Evolutionary conservation across 1,284 basidiomycete species (phyloP), one percentile per base, ranked within the genome.

Genomic region (Prillingera fragicola): DNA sequence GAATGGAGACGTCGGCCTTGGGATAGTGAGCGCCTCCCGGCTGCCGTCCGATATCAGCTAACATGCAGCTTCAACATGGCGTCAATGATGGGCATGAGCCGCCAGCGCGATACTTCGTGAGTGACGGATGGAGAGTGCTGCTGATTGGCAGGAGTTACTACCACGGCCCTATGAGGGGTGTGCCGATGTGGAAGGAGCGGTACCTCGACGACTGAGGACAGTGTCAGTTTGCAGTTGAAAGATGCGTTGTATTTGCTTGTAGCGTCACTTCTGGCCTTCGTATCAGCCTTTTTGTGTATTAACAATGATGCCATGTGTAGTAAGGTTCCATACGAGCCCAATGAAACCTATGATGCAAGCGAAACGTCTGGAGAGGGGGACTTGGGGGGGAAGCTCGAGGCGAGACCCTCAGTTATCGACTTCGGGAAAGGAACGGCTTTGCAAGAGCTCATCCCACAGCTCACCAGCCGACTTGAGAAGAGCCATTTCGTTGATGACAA

Each of bases 401-500:
- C n/a, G n/a, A n/a, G n/a, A n/a, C n/a, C n/a, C n/a, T n/a, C n/a
- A n/a, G n/a, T n/a, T n/a, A n/a, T n/a, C n/a, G n/a, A n/a, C n/a
- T n/a, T n/a, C n/a, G n/a, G n/a, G n/a, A n/a, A n/a, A n/a, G n/a
- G n/a, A n/a, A n/a, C n/a, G n/a, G n/a, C n/a, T n/a, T n/a, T n/a
- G n/a, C n/a, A n/a, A n/a, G n/a, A 57, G 41, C 15, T 56, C 51
- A 9, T 48, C 41, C 70, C 67, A 70, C 29, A 55, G 55, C 31
- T 52, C 47, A 8, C 57, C n/a, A 3, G 62, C 57, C 6, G 59
- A 56, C 18, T 48, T 38, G 9, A 72, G 33, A 22, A 70, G 54
- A 10, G 57, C 54, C 17, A 63, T 44, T 49, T 72, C 70, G 38
- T 67, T 60, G 31, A 67, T 58, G 8, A 58, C 45, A 8, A 71